Evolutionary conservation across 345 rosid species (phyloP), one percentile per base, ranked within the genome.

Genomic region (Turnera subulata): DNA sequence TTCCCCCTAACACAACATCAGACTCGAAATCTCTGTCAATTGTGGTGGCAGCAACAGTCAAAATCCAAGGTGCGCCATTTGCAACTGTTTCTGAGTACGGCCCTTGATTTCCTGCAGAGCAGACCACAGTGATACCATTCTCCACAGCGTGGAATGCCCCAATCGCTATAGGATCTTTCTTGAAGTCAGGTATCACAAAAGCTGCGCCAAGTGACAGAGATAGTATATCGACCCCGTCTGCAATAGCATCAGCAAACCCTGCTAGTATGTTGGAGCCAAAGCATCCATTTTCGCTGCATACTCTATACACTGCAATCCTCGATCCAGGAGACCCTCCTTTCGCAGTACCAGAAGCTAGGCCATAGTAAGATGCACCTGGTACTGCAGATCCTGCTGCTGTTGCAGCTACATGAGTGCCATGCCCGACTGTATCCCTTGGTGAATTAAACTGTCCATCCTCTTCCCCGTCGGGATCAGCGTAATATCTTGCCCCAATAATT

Each of bases 11-110:
- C n/a, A 84, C 69, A 59, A 85, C 62, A 63, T 80, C 72, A 4
- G 97, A 84, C 78, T 82, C 85, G 1, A 91, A 91, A 63, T 75
- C 80, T 63, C 97, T 69, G 66, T 91, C 98, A 23, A 88, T 88
- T 6, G 95, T 85, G 43, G 81, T 80, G 23, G 96, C 98, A 26
- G 80, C 94, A 25, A 88, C 98, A 0, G 98, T 82, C 70, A 88
- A 24, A 38, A 88, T 70, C 98, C 98, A 91, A 16, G 98, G 96
- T 25, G 92, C 89, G 25, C 66, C 50, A 29, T 91, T 88, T 46
- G 76, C 81, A 18, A 82, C 84, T 1, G 88, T 64, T 25, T 72
- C 80, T 13, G 25, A 43, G 16, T 1, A 6, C 19, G 96, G 96
- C 10, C 96, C 96, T 24, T 74, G 82, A 43, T 91, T 91, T 18